Evolutionary conservation across 2,329 filamentous ascomycete genomes (phyloP), one percentile per base, ranked within the genome.

Genomic region (Colletotrichum abscissum): DNA sequence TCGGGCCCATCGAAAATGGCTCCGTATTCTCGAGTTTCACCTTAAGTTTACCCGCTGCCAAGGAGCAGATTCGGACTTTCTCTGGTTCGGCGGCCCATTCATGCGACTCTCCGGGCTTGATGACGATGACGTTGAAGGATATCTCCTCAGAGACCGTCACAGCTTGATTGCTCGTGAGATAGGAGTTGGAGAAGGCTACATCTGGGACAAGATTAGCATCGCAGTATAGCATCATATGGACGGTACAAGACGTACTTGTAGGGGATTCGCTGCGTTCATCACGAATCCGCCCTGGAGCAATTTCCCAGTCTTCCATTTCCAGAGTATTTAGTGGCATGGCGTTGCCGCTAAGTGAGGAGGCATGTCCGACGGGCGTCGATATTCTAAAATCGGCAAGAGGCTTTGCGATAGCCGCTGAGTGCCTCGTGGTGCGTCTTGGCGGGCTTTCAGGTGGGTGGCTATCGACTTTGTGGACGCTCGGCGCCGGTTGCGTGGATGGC

Each of bases 241-340:
- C 12, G 1, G 6, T 7, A 8, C 4, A 12, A 7, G 8, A 80
- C 84, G 75, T 78, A 86, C 85, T 85, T 33, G 82, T 79, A 1
- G 77, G 76, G 1, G 49, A 54, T 8, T 59, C 58, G 11, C 78
- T 75, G 1, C 72, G 69, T 4, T 78, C 73, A 42, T 82, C 79
- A 9, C 76, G 77, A 35, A 85, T 77, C 26, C 83, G 81, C 19
- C 86, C 86, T 1, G 86, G 85, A 0, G 85, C 85, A 58, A 86
- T 74, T 75, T 87, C 86, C 85, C 85, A 86, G 3, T 80, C 79
- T 74, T 86, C 85, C 79, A 86, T 84, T 63, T 84, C 78, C 6
- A 82, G 60, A 3, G 68, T 28, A 9, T 69, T 46, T 5, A 42
- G 35, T 3, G 54, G 72, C 55, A 66, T 49, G 19, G 26, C 24